Conservation (phyloP, 805 yeast genomes). For the Zygosaccharomyces bailii region DNA sequence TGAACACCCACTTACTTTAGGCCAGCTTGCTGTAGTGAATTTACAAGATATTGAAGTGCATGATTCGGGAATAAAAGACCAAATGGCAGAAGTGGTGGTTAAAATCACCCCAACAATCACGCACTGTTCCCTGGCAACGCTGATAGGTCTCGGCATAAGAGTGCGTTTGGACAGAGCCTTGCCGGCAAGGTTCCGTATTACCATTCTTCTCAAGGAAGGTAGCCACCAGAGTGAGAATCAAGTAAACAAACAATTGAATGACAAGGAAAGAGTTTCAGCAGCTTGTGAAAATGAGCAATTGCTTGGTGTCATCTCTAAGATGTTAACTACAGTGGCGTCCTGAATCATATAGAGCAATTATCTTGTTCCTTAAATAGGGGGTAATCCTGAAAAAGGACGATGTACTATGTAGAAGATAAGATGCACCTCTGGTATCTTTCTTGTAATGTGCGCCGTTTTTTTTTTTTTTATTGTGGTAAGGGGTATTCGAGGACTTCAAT, state of each 20-base stretch:
- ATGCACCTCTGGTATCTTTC: no score
- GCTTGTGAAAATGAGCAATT: conserved; percentile 97
- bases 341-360: no score
- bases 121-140: conserved; percentile 93
- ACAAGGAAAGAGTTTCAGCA: conserved; percentile 96
- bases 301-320: conserved; percentile 81
- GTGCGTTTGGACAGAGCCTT: conserved; percentile 86
- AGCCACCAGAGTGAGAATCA: conserved; percentile 94
- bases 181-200: conserved; percentile 78
- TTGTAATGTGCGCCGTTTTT: not conserved
- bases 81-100: conserved; percentile 72
- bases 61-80: conserved; percentile 50
- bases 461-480: no score
- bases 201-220: conserved; percentile 80
- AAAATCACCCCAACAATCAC: conserved; percentile 96
- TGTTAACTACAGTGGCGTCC: conserved; percentile 85
- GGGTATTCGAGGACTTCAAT: not conserved
- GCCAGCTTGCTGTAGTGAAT: conserved; percentile 91
- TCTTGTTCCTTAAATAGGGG: no score
- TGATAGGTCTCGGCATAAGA: conserved; percentile 91
- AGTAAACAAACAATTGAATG: conserved; percentile 94
- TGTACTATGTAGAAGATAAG: conserved; percentile 1
- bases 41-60: conserved; percentile 71
- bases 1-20: conserved; percentile 92
- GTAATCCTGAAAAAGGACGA: no score